phyloP scores from a whole-genome alignment of 2,329 filamentous ascomycete species.

The Delphinella strobiligena region DNA sequence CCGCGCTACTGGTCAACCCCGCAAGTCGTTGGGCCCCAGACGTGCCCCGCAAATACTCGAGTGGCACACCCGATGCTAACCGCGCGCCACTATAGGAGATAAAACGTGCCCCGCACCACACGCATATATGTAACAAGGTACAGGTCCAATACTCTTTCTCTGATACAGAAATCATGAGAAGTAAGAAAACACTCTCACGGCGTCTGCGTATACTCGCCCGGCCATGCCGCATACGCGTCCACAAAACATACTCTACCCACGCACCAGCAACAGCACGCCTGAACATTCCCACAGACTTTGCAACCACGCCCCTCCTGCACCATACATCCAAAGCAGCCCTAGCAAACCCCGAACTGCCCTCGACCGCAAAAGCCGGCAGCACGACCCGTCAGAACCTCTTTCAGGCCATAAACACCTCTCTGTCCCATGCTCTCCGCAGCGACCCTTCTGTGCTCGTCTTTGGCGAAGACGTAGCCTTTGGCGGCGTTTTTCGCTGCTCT shows the following conservation, averaged over 20 bases:
- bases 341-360: conserved; percentile 56
- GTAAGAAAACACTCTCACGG: no score
- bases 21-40: no score
- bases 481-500: conserved; percentile 88
- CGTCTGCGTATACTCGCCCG: no score
- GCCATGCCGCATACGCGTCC: no score
- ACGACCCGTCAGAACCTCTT: conserved; percentile 89
- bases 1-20: no score
- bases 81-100: no score
- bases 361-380: conserved; percentile 25
- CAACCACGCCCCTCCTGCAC: conserved; percentile 65
- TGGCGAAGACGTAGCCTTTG: conserved; percentile 93
- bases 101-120: no score
- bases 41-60: neutral
- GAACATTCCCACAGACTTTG: conserved; percentile 81
- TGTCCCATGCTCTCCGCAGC: conserved; percentile 67
- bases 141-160: no score
- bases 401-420: conserved; percentile 82
- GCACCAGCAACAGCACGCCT: conserved; percentile 46
- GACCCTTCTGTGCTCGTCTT: conserved; percentile 86
- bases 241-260: neutral
- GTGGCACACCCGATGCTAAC: neutral
- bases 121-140: no score
- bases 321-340: conserved; percentile 67
- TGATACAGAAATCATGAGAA: no score